Base-by-base conservation (phyloP, 257 asterid genomes). In the Anisodus tanguticus region DNA sequence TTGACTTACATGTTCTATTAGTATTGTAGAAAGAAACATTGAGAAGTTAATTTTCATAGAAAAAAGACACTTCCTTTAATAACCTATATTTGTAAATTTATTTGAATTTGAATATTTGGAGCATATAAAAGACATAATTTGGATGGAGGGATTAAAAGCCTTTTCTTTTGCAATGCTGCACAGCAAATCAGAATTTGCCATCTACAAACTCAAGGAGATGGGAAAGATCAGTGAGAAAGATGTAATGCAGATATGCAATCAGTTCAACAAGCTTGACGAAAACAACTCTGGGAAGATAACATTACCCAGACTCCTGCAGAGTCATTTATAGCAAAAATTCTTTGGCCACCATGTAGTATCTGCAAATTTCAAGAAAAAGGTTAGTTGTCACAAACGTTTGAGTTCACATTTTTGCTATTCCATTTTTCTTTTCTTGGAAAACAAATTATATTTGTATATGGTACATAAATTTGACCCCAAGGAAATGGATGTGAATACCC, bases 131-230 rank as follows among this genome's bases (percentile, higher is more conserved):
- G 47, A 51, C 63, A 74, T 49, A 76, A 26, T 51, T 51, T 54
- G 64, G 8, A 76, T 76, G 81, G 60, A 51, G 22, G 63, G 45
- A 76, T 51, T 22, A 51, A 76, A 76, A 51, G 63, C 8, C 47
- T 26, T 7, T 49, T 51, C 26, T 51, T 51, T 76, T 51, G 63
- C 15, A 74, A 47, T 74, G 35, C 19, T 19, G 19, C 35, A 90
- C 98, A 95, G 98, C 37, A 93, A 93, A 90, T 91, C 96, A 3
- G 98, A 95, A 83, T 93, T 82, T 62, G 97, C 91, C 2, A 92
- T 95, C 63, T 95, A 93, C 92, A 95, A 93, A 92, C 95, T 93
- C 43, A 93, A 95, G 90, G 96, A 93, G 88, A 93, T 95, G 97
- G 94, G 94, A 16, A 95, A 90, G 88, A 89, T 92, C 45, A 85